Base-by-base conservation (phyloP, 164 flowering plant genomes). In the Sextonia rubra region DNA sequence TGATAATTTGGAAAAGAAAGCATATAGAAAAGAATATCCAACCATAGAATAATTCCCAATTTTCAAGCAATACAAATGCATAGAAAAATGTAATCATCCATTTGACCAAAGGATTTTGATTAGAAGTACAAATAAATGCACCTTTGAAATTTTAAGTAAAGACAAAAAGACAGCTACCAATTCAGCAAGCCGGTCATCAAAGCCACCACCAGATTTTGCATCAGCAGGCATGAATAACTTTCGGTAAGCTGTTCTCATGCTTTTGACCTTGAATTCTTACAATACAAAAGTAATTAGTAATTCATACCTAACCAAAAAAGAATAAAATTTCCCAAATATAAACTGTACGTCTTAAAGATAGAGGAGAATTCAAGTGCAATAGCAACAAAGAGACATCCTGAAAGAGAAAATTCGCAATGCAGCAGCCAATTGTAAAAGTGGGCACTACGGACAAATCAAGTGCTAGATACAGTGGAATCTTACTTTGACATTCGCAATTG, bases 211-310 rank as follows among this genome's bases (percentile, higher is more conserved):
- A 27, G 82, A 72, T 60, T 74, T 80, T n/a, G 77, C 75, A 78
- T 82, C 82, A 69, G 24, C 60, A 20, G 91, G 78, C 87, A 94
- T 84, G 83, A 92, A 92, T 80, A 92, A 84, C 77, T 85, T 88
- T 72, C 82, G 72, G 76, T 91, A 92, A 74, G 99, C 95, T 69
- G 76, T 69, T 81, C 89, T 86, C 83, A 92, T 82, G 80, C 91
- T 85, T 81, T 69, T 85, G 71, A 92, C 84, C 99, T 92, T 77
- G 68, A 87, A 61, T 68, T 77, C 75, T 75, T 74, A 75, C 56
- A 67, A 22, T 52, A 52, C 20, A 71, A 70, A 67, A 12, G 37
- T 48, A 56, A 68, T 62, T 67, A 76, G 68, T 64, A 71, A 27
- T 71, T 18, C 27, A 73, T 27, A 44, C 67, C 9, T 29, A 17